These are phyloP conservation scores for Fusarium ramigenum DNA, from an alignment of 2,329 filamentous ascomycete species.

Conservation along the genomic window DNA sequence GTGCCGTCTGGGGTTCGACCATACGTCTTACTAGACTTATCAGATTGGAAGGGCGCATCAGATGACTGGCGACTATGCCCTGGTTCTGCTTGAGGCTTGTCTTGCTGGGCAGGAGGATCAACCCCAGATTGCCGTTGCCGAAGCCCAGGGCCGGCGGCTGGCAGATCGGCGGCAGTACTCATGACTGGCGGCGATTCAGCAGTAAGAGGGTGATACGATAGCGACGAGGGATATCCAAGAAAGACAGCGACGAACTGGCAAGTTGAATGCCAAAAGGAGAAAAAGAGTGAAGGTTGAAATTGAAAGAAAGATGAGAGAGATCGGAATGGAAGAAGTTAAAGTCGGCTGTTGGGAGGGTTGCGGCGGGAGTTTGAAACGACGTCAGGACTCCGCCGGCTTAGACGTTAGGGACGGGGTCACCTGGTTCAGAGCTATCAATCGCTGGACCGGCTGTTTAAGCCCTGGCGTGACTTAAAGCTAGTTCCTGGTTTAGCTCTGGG, in stretches of 20 bases:
- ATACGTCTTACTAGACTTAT: slow-evolving; percentile 76
- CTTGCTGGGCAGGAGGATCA: slow-evolving; percentile 28
- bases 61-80: slow-evolving; percentile 22
- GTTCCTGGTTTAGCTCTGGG: neutral
- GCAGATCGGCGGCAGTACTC: slow-evolving; percentile 46
- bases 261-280: slow-evolving; percentile 1
- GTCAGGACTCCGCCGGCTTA: slow-evolving; percentile 43
- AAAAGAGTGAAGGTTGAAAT: slow-evolving; percentile 1
- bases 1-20: slow-evolving; percentile 91
- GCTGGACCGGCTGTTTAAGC: slow-evolving; percentile 6
- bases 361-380: slow-evolving; percentile 31
- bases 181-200: slow-evolving; percentile 34
- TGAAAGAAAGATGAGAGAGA: slow-evolving; percentile 17
- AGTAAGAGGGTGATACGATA: neutral
- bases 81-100: slow-evolving; percentile 19
- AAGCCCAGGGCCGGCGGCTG: slow-evolving; percentile 40
- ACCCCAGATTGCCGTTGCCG: slow-evolving; percentile 44
- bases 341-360: slow-evolving; percentile 29
- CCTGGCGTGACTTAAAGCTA: neutral
- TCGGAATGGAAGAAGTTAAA: slow-evolving; percentile 18
- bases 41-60: slow-evolving; percentile 18
- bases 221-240: neutral
- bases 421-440: slow-evolving; percentile 14
- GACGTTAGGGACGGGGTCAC: slow-evolving; percentile 23
- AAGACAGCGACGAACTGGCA: neutral